Evolutionary conservation across 345 rosid species (phyloP).

Genomic region (Triadica sebifera): DNA sequence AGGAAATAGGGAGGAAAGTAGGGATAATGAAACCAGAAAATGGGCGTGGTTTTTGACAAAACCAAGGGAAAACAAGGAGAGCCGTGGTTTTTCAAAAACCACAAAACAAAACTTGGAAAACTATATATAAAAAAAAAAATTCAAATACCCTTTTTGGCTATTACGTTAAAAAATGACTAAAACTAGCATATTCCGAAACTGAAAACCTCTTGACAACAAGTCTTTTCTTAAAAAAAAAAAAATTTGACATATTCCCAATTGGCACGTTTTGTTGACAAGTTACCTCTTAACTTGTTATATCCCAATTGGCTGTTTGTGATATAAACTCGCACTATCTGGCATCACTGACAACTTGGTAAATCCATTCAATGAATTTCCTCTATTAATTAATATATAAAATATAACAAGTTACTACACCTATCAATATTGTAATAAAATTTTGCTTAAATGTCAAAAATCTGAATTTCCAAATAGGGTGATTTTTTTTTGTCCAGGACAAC

Average conservation of each 20-base stretch:
- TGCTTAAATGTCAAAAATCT: too few species aligned
- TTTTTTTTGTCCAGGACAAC: too few species aligned
- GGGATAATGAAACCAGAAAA: background rate
- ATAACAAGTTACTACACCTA: too few species aligned
- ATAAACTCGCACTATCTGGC: too few species aligned
- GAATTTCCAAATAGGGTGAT: too few species aligned
- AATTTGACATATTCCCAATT: background rate
- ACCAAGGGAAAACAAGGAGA: background rate
- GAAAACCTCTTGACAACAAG: background rate
- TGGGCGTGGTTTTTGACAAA: background rate
- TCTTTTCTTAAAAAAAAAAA: background rate
- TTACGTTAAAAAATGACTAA: background rate
- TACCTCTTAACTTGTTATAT: too few species aligned
- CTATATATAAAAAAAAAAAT: background rate
- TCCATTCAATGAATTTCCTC: too few species aligned
- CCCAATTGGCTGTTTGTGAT: too few species aligned
- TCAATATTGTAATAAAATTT: too few species aligned
- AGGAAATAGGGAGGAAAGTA: background rate
- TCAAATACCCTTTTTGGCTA: background rate
- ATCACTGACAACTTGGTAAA: too few species aligned
- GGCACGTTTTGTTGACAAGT: background rate
- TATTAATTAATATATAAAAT: too few species aligned
- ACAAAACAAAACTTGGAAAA: background rate
- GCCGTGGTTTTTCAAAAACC: background rate
- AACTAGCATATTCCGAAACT: background rate